Percentiles rank a stretch among this genome's conserved stretches.
Conservation (phyloP, 1,284 basidiomycete species). For the Puccinia triticina region DNA sequence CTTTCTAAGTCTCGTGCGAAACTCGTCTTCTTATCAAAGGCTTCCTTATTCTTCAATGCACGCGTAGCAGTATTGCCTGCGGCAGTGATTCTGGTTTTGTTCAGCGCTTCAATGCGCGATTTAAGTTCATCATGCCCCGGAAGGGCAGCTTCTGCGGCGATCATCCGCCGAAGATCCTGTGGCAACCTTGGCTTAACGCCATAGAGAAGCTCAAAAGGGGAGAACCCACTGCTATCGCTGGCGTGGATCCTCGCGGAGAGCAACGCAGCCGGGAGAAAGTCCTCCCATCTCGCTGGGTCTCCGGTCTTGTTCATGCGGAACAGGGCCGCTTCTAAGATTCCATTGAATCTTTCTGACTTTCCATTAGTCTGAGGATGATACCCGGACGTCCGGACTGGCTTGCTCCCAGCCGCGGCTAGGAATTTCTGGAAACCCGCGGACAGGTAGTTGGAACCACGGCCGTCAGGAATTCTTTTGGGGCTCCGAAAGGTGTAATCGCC, state of each 20-base stretch:
- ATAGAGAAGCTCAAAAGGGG: too few relatives aligned
- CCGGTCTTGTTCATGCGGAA: background rate
- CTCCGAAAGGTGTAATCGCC: background rate
- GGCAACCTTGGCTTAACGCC: background rate
- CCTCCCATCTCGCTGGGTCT: background rate
- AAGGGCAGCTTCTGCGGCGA: background rate
- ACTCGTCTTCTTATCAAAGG: too few relatives aligned
- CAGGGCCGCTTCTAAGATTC: slow-evolving; percentile 14
- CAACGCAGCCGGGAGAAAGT: too few relatives aligned
- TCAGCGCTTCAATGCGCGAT: background rate
- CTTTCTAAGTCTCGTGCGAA: too few relatives aligned
- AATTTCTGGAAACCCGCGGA: background rate
- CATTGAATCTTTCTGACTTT: slow-evolving; percentile 51
- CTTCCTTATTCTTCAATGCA: too few relatives aligned
- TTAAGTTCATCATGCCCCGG: background rate
- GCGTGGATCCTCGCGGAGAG: too few relatives aligned
- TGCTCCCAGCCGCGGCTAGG: background rate
- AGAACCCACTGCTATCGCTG: too few relatives aligned
- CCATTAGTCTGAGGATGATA: slow-evolving; percentile 52
- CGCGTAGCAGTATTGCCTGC: too few relatives aligned
- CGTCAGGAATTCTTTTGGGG: background rate
- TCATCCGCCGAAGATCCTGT: background rate
- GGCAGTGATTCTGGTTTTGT: too few relatives aligned
- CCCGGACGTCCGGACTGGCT: background rate
- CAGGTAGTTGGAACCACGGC: background rate